A percentile compares a stretch with the other conserved stretches of the same genome.
These are phyloP conservation scores for Alopecurus myosuroides DNA, from an alignment of 176 grass and related monocot genomes.

Conservation along the genomic window DNA sequence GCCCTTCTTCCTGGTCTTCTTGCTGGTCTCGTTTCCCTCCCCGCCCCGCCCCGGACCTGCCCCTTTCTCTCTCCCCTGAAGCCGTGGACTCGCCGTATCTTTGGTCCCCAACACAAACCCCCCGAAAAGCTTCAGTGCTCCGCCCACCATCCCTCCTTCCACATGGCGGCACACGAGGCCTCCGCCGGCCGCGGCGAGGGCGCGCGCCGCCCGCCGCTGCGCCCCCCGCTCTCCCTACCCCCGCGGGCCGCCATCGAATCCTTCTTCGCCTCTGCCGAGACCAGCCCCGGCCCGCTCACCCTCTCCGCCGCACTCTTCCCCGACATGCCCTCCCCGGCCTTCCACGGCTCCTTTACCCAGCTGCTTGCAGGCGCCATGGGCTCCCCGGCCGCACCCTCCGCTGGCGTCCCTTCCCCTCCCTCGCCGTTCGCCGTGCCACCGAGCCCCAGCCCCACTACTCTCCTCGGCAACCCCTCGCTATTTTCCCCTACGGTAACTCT, in stretches of 20 bases:
- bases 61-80: background rate
- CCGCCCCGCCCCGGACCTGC: too few species aligned
- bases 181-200: background rate
- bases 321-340: conserved; percentile 40
- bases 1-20: too few species aligned
- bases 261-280: conserved; percentile 24
- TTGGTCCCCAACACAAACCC: background rate
- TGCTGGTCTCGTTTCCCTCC: too few species aligned
- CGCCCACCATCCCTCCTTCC: background rate
- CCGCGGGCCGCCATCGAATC: conserved; percentile 31
- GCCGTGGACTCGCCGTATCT: conserved; percentile 5
- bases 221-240: conserved; percentile 37
- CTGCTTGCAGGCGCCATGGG: conserved; percentile 55
- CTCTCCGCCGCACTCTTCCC: conserved; percentile 42
- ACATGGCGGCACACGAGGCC: conserved; percentile 38
- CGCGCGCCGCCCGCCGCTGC: background rate
- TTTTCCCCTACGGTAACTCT: conserved; percentile 43
- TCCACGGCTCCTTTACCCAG: conserved; percentile 65
- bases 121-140: background rate
- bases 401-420: conserved; percentile 19
- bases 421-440: conserved; percentile 40
- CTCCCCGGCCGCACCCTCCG: conserved; percentile 16
- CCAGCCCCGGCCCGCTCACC: conserved; percentile 53
- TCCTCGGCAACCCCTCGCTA: conserved; percentile 35
- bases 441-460: conserved; percentile 32